These are phyloP conservation scores for Triticum aestivum DNA, from an alignment of 176 grass and related monocot genomes.

Conservation along the genomic window IWGSC_CS_RefSeq_v2.1 NC_057807.1:156123040-156123539, in stretches of 20 bases:
- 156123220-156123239: neutral
- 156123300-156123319: neutral
- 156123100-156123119: slow-evolving; percentile 72
- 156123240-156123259: too few species aligned
- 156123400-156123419: neutral
- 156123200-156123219: neutral
- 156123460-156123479: too few species aligned
- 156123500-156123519: too few species aligned
- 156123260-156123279: neutral
- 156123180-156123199: neutral
- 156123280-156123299: neutral
- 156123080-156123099: slow-evolving; percentile 72
- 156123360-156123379: neutral
- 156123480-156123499: too few species aligned
- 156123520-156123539: too few species aligned
- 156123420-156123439: too few species aligned
- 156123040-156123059: slow-evolving; percentile 68
- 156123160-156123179: neutral
- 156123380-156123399: neutral
- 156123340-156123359: neutral
- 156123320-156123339: neutral
- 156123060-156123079: slow-evolving; percentile 65
- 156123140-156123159: neutral
- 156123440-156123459: too few species aligned
- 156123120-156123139: slow-evolving; percentile 26